Conservation (phyloP, 768 basidiomycete genomes). For the Lyophyllum decastes region DNA sequence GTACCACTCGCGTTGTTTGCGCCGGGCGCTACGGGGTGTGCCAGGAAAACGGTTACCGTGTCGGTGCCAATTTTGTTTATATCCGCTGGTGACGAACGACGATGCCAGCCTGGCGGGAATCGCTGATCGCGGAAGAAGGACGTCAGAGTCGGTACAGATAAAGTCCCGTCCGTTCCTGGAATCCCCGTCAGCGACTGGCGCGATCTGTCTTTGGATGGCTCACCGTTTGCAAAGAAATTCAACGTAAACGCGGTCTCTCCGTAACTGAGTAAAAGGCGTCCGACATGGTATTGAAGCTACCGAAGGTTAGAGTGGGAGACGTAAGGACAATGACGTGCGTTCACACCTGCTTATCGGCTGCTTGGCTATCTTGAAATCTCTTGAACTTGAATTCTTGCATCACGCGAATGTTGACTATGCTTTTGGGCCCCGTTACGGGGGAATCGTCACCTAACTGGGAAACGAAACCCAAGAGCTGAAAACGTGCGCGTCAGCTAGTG, state of each 20-base stretch:
- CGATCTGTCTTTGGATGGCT: no score
- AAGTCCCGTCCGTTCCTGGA: slow-evolving; percentile 12
- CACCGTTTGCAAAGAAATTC: slow-evolving; percentile 18
- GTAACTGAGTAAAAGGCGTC: slow-evolving; percentile 13
- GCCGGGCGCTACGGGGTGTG: slow-evolving; percentile 11
- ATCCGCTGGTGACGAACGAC: slow-evolving; percentile 1
- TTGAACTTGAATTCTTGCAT: slow-evolving; percentile 15
- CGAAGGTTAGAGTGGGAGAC: neutral
- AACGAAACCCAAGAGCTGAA: slow-evolving; percentile 11
- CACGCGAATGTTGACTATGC: slow-evolving; percentile 8
- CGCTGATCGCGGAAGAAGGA: slow-evolving; percentile 17
- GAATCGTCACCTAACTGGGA: slow-evolving; percentile 14
- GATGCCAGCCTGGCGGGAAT: slow-evolving; percentile 14
- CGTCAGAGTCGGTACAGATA: slow-evolving; percentile 13
- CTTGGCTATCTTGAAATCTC: slow-evolving; percentile 10
- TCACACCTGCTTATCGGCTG: slow-evolving; percentile 4
- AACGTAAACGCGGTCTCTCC: slow-evolving; percentile 15
- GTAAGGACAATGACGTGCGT: neutral
- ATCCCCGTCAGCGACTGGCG: no score
- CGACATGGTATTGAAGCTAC: slow-evolving; percentile 15
- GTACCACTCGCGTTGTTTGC: slow-evolving; percentile 8
- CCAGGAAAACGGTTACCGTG: neutral
- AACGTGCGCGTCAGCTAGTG: neutral
- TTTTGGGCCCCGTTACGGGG: slow-evolving; percentile 12
- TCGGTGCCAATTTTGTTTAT: neutral